phyloP scores from a whole-genome alignment of 306 rosid genomes.

The Cicer pinnatifidum region DNA sequence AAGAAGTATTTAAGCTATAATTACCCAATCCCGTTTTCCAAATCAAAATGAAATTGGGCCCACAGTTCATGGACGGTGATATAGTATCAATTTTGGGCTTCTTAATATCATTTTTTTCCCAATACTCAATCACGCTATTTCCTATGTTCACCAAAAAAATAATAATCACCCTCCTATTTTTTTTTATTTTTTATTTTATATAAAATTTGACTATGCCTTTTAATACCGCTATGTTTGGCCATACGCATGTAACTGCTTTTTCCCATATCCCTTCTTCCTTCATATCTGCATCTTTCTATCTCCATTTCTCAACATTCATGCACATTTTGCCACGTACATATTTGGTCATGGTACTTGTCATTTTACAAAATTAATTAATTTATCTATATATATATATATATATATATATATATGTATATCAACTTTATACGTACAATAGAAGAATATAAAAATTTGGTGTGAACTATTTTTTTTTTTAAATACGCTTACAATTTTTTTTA shows the following conservation, averaged over 20 bases:
- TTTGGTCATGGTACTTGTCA: no score
- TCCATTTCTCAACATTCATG: not conserved
- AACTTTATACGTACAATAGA: no score
- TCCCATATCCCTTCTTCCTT: not conserved
- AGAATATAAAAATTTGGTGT: no score
- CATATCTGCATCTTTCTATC: not conserved
- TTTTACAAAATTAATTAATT: no score
- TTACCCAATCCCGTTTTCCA: not conserved
- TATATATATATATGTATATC: no score
- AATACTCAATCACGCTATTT: not conserved
- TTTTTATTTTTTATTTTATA: not conserved
- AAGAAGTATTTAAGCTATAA: not conserved
- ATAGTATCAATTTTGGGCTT: not conserved
- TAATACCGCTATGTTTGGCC: not conserved
- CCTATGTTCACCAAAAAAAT: not conserved
- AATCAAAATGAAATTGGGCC: not conserved
- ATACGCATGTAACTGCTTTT: conserved; percentile 5
- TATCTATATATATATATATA: no score
- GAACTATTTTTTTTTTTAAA: no score
- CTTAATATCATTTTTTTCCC: not conserved
- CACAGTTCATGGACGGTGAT: conserved; percentile 11
- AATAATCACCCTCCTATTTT: not conserved
- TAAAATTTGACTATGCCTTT: conserved; percentile 1
- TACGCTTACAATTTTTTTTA: no score
- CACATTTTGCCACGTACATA: not conserved